phyloP scores from a whole-genome alignment of 2,329 filamentous ascomycete genomes.

The Microdochium nivale region DNA sequence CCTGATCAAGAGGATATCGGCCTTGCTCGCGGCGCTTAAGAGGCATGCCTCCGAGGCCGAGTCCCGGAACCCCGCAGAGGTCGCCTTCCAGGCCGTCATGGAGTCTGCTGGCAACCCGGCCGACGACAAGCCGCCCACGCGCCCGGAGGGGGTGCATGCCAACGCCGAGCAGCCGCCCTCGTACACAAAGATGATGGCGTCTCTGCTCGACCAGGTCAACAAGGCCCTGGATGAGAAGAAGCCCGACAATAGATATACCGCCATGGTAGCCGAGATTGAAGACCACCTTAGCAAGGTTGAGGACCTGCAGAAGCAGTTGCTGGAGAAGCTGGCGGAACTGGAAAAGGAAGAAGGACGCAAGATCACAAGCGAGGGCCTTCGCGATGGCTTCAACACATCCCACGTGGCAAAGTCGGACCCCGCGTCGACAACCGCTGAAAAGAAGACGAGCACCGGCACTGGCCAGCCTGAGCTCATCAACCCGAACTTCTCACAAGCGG shows the following conservation, averaged over 20 bases:
- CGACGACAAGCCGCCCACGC: constrained; percentile 64
- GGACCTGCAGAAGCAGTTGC: constrained; percentile 66
- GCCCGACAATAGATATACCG: constrained; percentile 57
- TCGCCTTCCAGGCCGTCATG: constrained; percentile 85
- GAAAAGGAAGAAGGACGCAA: constrained; percentile 80
- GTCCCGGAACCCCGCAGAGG: constrained; percentile 61
- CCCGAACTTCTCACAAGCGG: constrained; percentile 35
- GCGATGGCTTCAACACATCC: constrained; percentile 85
- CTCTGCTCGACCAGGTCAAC: constrained; percentile 89
- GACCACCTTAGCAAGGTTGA: constrained; percentile 71
- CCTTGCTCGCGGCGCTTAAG: constrained; percentile 65
- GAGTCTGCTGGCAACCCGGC: constrained; percentile 65
- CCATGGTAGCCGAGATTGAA: constrained; percentile 71
- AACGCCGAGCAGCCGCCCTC: constrained; percentile 67
- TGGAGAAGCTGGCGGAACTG: constrained; percentile 66
- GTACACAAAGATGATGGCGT: constrained; percentile 98
- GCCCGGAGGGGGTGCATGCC: constrained; percentile 71
- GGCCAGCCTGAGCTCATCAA: constrained; percentile 68
- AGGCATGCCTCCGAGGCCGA: constrained; percentile 62
- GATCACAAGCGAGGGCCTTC: constrained; percentile 87
- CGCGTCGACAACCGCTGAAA: constrained; percentile 15
- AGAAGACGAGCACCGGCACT: not conserved
- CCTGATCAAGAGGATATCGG: constrained; percentile 74
- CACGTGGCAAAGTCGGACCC: constrained; percentile 44
- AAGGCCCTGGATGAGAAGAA: constrained; percentile 71